These are phyloP conservation scores for Neurospora cerealis DNA, from an alignment of 495 filamentous ascomycete species.

Conservation along the genomic window DNA sequence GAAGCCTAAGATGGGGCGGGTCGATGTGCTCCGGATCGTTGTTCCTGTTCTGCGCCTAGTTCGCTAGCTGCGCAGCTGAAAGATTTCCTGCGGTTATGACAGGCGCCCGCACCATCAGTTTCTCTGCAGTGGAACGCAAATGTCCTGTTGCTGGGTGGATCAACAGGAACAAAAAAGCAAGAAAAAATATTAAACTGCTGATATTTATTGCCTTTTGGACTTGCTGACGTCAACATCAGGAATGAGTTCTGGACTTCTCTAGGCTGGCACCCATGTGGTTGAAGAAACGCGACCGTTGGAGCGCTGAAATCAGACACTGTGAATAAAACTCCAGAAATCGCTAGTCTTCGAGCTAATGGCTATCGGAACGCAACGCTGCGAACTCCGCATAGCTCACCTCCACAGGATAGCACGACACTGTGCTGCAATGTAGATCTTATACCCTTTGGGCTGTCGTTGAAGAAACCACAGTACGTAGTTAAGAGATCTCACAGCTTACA, in stretches of 20 bases:
- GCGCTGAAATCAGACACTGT: background rate
- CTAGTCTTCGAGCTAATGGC: background rate
- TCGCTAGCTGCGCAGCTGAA: background rate
- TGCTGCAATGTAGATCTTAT: background rate
- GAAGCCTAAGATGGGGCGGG: background rate
- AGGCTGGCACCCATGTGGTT: background rate
- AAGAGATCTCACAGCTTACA: background rate
- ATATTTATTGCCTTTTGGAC: background rate
- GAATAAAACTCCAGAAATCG: background rate
- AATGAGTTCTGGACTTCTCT: background rate
- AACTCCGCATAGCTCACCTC: background rate
- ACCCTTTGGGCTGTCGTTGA: background rate
- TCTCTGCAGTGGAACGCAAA: background rate
- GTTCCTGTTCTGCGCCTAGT: background rate
- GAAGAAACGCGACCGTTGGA: background rate
- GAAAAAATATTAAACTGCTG: background rate
- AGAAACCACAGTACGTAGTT: background rate
- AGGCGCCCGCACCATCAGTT: background rate
- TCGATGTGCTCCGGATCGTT: background rate
- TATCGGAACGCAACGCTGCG: background rate
- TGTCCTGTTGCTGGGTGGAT: background rate
- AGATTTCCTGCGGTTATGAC: background rate
- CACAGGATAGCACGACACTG: background rate
- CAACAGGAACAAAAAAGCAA: background rate
- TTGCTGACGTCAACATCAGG: background rate